phyloP scores from a whole-genome alignment of 805 yeast species.

The Ogataea kodamae region DNA sequence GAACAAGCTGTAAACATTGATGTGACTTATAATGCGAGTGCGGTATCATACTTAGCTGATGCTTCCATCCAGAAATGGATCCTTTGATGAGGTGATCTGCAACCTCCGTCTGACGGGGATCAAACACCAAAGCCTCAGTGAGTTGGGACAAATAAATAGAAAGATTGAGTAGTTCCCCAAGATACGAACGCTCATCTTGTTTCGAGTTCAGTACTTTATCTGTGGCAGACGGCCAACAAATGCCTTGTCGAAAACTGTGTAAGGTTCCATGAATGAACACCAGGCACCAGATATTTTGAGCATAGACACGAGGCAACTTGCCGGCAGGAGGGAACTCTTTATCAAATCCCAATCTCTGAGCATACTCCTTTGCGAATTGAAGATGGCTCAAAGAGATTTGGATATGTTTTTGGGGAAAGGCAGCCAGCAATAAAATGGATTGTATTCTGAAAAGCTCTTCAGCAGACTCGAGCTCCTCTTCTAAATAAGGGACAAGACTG shows the following conservation, averaged over 20 bases:
- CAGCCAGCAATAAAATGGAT: constrained; percentile 25
- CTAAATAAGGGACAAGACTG: constrained; percentile 14
- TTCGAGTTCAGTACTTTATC: constrained; percentile 20
- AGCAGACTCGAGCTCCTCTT: constrained; percentile 21
- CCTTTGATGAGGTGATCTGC: constrained; percentile 18
- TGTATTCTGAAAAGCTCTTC: constrained; percentile 18
- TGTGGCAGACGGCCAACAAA: constrained; percentile 24
- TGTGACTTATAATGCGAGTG: constrained; percentile 6
- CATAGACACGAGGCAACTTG: constrained; percentile 12
- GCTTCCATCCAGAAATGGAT: constrained; percentile 26
- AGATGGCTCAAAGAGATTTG: constrained; percentile 23
- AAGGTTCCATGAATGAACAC: constrained; percentile 28
- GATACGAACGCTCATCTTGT: constrained; percentile 14
- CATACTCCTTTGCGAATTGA: constrained; percentile 22
- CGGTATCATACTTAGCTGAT: constrained; percentile 15
- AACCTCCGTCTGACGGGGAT: constrained; percentile 14
- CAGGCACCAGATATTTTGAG: constrained; percentile 28
- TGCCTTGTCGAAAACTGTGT: constrained; percentile 26
- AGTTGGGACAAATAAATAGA: constrained; percentile 19
- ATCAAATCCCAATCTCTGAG: constrained; percentile 22
- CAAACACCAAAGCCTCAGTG: constrained; percentile 22
- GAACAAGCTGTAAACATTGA: constrained; percentile 8
- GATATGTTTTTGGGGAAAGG: constrained; percentile 25
- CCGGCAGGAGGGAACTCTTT: constrained; percentile 14
- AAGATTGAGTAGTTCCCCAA: constrained; percentile 22